These are phyloP conservation scores for Pichia manshurica DNA, from an alignment of 805 yeast species.

Conservation along the genomic window DNA sequence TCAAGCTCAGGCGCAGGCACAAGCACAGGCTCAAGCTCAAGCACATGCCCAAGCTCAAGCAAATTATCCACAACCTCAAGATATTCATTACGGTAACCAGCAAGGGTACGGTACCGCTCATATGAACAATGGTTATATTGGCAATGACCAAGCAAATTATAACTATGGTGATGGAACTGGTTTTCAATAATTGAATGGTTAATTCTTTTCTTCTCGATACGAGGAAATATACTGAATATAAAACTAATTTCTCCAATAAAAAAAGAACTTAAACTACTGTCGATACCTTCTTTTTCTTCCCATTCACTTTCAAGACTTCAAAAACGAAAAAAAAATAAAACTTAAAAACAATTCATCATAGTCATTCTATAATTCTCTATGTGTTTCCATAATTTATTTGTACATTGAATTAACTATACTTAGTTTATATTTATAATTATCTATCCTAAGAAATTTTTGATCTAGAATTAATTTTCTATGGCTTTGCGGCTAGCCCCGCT, in stretches of 20 bases:
- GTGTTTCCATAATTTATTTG: slow-evolving; percentile 1
- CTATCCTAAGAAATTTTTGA: background rate
- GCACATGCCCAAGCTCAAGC: slow-evolving; percentile 26
- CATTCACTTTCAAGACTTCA: no score
- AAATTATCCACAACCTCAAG: slow-evolving; percentile 24
- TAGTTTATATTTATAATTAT: background rate
- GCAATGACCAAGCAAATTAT: slow-evolving; percentile 10
- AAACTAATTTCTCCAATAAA: no score
- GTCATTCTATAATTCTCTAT: background rate
- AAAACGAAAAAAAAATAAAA: no score
- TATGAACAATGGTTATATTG: slow-evolving; percentile 7
- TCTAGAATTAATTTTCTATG: no score
- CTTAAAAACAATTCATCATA: no score
- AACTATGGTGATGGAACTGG: slow-evolving; percentile 16
- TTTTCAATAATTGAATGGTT: slow-evolving; percentile 12
- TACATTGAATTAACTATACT: background rate
- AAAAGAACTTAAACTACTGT: no score
- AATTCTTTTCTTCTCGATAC: background rate
- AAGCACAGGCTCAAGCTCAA: slow-evolving; percentile 24
- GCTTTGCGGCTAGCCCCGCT: no score
- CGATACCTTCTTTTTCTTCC: no score
- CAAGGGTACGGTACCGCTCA: slow-evolving; percentile 8
- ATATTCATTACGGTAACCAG: slow-evolving; percentile 10
- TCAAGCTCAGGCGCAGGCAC: slow-evolving; percentile 31
- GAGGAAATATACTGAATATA: background rate